Base-by-base conservation (phyloP, 331 rosid genomes). In the Spiraea crenata region DNA sequence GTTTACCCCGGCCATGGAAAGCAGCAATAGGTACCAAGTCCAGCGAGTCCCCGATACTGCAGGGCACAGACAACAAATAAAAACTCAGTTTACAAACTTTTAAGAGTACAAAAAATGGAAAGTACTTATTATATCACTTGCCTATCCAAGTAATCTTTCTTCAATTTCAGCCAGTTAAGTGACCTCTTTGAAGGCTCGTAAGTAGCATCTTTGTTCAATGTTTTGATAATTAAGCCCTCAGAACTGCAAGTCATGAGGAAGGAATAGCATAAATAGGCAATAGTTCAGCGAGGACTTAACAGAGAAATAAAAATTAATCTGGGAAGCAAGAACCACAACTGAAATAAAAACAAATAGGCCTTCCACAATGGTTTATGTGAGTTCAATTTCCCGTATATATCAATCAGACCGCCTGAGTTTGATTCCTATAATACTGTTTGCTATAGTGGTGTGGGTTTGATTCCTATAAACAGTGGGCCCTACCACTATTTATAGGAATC, bases 11-110 rank as follows among this genome's bases (percentile, higher is more conserved):
- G 35, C 97, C 98, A 9, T 89, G 92, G 68, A 93, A 93, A 71
- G 97, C 99, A 75, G 86, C 99, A 73, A 93, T 87, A 57, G 97
- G 96, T 42, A 89, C 99, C 96, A 93, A 85, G 87, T 93, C 97
- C 65, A 93, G 79, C 0, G 99, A 93, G 84, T 93, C 96, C 72
- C 99, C 97, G 46, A 93, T 83, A 76, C 97, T 91, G 90, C 82
- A 82, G 46, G 61, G 49, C 42, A 76, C 73, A 76, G 47, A 55
- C 74, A 70, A 76, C 12, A 58, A 79, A 46, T 44, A 54, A 63
- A 71, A 39, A 38, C 44, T 25, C 77, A 72, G 74, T 70, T 47
- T 65, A 73, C 19, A 38, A 73, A 77, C 37, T 72, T 44, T 56
- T 44, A 65, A 49, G 51, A 20, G 35, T 58, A 75, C 13, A 56